phyloP scores from a whole-genome alignment of 352 stramenopile species.

The Globisporangium lucens region DNA sequence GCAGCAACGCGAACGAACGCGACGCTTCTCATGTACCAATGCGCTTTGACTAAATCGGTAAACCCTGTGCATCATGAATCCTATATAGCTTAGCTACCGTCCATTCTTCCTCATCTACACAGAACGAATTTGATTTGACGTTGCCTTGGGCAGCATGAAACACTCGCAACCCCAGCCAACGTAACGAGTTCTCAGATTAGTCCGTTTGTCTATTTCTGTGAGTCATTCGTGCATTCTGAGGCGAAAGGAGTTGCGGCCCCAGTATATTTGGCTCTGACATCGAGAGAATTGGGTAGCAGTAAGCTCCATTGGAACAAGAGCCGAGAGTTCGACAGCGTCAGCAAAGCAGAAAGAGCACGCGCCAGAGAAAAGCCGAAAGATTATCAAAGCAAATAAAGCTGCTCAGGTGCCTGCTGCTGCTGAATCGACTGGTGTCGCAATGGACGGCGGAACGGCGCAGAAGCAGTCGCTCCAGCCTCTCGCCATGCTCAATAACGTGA shows the following conservation, averaged over 20 bases:
- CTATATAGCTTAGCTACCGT: neutral
- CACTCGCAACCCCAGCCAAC: neutral
- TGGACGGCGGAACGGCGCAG: conserved; percentile 1
- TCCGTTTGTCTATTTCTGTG: conserved; percentile 3
- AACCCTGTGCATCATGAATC: neutral
- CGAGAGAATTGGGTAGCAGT: neutral
- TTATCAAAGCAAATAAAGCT: neutral
- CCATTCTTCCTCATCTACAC: neutral
- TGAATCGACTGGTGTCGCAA: neutral
- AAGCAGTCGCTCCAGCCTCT: conserved; percentile 7
- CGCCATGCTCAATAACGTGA: neutral
- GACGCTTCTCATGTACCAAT: neutral
- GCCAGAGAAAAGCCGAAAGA: neutral
- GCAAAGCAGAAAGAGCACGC: neutral
- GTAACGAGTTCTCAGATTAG: neutral
- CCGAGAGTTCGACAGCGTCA: neutral
- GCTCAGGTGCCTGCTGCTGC: neutral
- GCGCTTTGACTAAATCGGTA: neutral
- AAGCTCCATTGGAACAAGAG: neutral
- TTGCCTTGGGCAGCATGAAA: neutral
- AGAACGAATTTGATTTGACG: conserved; percentile 1
- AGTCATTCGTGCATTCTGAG: neutral
- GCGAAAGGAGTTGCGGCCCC: neutral
- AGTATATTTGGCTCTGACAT: neutral
- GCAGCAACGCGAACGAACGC: neutral